Percentiles rank a stretch among this genome's conserved stretches.
These are phyloP conservation scores for Mallotus repandus DNA, from an alignment of 441 rosid genomes.

Conservation along the genomic window DNA sequence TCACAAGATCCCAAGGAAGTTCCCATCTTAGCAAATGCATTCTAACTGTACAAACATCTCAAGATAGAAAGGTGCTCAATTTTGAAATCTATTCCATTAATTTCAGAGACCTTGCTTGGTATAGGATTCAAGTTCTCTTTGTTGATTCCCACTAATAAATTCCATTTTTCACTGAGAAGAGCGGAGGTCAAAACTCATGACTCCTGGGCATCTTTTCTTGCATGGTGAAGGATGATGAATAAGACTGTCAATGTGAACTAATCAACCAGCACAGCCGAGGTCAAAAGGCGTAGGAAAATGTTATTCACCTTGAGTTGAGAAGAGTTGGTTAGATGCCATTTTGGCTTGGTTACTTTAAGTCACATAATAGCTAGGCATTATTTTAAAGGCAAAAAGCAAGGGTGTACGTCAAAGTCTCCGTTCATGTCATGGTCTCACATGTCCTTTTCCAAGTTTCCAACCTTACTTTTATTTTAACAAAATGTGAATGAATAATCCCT, in stretches of 20 bases:
- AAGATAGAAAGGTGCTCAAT: neutral
- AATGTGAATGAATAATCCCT: neutral
- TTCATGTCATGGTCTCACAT: neutral
- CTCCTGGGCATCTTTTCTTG: neutral
- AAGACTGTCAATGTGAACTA: neutral
- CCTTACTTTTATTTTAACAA: neutral
- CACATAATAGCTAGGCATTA: neutral
- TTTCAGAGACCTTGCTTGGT: neutral
- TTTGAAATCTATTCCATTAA: neutral
- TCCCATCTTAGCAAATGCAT: neutral
- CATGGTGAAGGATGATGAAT: slow-evolving; percentile 10
- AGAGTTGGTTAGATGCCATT: slow-evolving; percentile 1
- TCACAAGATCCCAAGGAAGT: neutral
- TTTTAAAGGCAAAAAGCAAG: neutral
- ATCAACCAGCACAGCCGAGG: neutral
- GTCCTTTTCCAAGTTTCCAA: slow-evolving; percentile 1
- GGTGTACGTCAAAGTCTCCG: neutral
- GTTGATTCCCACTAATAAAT: too few relatives aligned
- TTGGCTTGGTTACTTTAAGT: neutral
- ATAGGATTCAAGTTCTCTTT: neutral
- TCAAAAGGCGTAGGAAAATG: neutral
- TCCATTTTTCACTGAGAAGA: too few relatives aligned
- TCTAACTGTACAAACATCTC: neutral
- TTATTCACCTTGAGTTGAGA: neutral
- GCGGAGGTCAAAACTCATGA: too few relatives aligned